Evolutionary conservation across 2,329 filamentous ascomycete genomes (phyloP).

Genomic region (Paraphaeosphaeria minitans): DNA sequence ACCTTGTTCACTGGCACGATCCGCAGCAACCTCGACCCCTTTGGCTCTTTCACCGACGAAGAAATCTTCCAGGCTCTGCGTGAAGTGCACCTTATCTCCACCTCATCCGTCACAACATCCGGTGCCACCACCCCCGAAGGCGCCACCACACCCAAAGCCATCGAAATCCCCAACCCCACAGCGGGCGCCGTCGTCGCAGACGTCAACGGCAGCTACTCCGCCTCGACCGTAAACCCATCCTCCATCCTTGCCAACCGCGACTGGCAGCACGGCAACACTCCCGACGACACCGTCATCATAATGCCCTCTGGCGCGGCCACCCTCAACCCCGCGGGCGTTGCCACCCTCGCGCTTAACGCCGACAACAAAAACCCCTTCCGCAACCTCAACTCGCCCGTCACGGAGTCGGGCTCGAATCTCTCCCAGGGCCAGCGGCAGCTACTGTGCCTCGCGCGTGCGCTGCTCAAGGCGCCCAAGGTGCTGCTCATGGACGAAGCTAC

Average conservation of each 20-base stretch:
- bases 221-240: conserved; percentile 40
- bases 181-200: conserved; percentile 31
- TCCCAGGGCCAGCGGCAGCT: conserved; percentile 96
- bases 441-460: conserved; percentile 86
- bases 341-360: conserved; percentile 47
- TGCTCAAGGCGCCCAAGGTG: conserved; percentile 89
- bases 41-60: conserved; percentile 84
- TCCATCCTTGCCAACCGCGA: conserved; percentile 40
- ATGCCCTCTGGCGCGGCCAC: conserved; percentile 37
- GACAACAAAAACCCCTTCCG: conserved; percentile 96
- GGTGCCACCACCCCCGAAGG: conserved; percentile 29
- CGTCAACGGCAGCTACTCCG: conserved; percentile 32
- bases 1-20: conserved; percentile 94
- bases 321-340: conserved; percentile 29
- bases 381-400: conserved; percentile 80
- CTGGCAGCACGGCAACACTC: conserved; percentile 32
- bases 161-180: conserved; percentile 42
- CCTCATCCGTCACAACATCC: conserved; percentile 47
- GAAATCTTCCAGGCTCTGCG: conserved; percentile 86
- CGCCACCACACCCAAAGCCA: conserved; percentile 28
- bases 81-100: conserved; percentile 80
- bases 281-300: conserved; percentile 38
- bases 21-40: conserved; percentile 90
- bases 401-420: conserved; percentile 90
- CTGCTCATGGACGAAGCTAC: conserved; percentile 99